Percentiles rank a stretch among this genome's conserved stretches.
These are phyloP conservation scores for Coniella vitis DNA, from an alignment of 2,329 filamentous ascomycete genomes.

Conservation along the genomic window DNA sequence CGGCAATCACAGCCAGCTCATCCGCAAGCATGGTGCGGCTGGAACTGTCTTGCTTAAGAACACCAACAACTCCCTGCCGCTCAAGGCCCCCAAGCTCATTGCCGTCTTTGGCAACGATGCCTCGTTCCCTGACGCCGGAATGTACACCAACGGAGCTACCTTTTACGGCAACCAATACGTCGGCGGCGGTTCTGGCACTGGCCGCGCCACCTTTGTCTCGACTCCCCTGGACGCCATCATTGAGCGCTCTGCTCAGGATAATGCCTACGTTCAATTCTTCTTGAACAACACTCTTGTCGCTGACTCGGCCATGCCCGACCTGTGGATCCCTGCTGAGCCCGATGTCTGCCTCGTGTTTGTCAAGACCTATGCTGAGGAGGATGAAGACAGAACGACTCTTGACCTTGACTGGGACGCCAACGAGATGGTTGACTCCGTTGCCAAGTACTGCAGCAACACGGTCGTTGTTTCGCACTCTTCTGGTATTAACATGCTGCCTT, in stretches of 20 bases:
- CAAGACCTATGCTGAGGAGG: constrained; percentile 61
- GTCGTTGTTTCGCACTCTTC: constrained; percentile 53
- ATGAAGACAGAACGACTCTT: constrained; percentile 47
- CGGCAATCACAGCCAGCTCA: constrained; percentile 47
- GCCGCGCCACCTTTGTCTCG: constrained; percentile 46
- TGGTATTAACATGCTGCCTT: constrained; percentile 52
- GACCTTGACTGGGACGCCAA: constrained; percentile 56
- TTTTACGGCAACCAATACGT: constrained; percentile 52
- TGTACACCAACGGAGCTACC: constrained; percentile 56
- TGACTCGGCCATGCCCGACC: constrained; percentile 32
- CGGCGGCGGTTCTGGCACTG: constrained; percentile 53
- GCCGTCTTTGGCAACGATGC: constrained; percentile 53
- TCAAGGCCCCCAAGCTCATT: constrained; percentile 50
- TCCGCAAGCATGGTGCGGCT: constrained; percentile 46
- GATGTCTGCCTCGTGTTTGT: constrained; percentile 62
- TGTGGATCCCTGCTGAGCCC: constrained; percentile 42
- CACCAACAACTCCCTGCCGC: constrained; percentile 50
- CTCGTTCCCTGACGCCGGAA: constrained; percentile 59
- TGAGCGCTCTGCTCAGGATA: constrained; percentile 38
- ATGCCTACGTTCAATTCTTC: constrained; percentile 35
- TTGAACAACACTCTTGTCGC: constrained; percentile 36
- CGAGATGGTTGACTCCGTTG: constrained; percentile 48
- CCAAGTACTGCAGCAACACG: constrained; percentile 41
- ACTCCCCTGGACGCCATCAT: constrained; percentile 50
- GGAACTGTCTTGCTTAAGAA: constrained; percentile 73